Conservation (phyloP, 768 basidiomycete genomes). For the Pleurotus pulmonarius region DNA sequence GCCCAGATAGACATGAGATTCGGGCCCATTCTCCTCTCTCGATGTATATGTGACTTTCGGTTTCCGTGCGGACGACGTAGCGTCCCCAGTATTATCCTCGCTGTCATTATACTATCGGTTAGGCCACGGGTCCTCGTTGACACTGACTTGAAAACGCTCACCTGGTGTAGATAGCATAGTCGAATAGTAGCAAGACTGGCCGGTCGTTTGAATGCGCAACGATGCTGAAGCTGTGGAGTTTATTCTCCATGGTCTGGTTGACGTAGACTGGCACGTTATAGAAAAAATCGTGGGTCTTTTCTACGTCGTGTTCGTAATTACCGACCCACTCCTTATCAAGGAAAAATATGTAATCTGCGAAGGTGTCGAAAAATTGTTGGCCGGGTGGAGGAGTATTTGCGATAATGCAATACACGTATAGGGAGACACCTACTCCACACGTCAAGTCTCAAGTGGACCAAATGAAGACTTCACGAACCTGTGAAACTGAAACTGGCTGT, state of each 20-base stretch:
- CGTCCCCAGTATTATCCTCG: too few relatives aligned
- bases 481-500: background rate
- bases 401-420: conserved; percentile 3
- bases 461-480: background rate
- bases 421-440: background rate
- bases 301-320: background rate
- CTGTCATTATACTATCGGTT: too few relatives aligned
- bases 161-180: background rate
- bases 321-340: background rate
- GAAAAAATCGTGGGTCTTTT: background rate
- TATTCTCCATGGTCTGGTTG: background rate
- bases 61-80: too few relatives aligned
- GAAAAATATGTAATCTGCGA: background rate
- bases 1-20: too few relatives aligned
- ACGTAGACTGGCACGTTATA: background rate
- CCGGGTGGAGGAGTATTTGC: background rate
- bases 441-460: too few relatives aligned
- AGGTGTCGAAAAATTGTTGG: background rate
- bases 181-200: background rate
- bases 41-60: too few relatives aligned
- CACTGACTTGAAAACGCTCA: background rate
- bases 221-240: background rate
- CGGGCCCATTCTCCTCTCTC: too few relatives aligned
- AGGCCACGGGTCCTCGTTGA: too few relatives aligned
- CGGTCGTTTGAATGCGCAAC: background rate